Base-by-base conservation (phyloP, 2,329 filamentous ascomycete genomes). In the Epichloe gansuensis region DNA sequence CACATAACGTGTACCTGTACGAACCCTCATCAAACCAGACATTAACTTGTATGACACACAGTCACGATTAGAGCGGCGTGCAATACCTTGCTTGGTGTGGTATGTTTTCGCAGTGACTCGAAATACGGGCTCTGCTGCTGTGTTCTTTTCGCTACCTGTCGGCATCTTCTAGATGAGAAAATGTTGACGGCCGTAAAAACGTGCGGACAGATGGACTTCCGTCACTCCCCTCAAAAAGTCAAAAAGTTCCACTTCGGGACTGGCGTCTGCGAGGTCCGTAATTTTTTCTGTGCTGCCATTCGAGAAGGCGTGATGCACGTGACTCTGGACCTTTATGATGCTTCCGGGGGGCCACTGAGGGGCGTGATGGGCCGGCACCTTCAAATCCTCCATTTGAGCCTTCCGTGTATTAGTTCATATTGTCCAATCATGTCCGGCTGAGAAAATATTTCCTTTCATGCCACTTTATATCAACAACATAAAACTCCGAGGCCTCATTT, bases 341-440 rank as follows among this genome's bases (percentile, higher is more conserved):
- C 48, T 54, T 53, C 55, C 53, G 47, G 54, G 54, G 50, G 47
- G 47, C 27, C n/a, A 47, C 41, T 58, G 57, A 58, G 59, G 60
- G 58, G 58, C 57, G 45, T 47, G 49, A 59, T 59, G 55, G 51
- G 55, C 52, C 53, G 58, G 59, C 52, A 52, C 53, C 56, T 56
- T 56, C 55, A 56, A 53, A 57, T 57, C 56, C 54, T 55, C 55
- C 55, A 54, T 56, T 56, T 57, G 56, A 57, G 54, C 58, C 53
- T 57, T 56, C 52, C 55, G 51, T 56, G 52, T 53, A 47, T 53
- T 47, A 51, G 54, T 54, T 58, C 51, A 55, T 56, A 51, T 27
- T 53, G 46, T 47, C 49, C 51, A 56, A 51, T 58, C 53, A 51
- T 54, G 50, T 51, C 49, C 48, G 38, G 50, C 39, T 53, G 34